Evolutionary conservation across 1,284 basidiomycete species (phyloP), one percentile per base, ranked within the genome.

Genomic region (Neonothopanus nambi): DNA sequence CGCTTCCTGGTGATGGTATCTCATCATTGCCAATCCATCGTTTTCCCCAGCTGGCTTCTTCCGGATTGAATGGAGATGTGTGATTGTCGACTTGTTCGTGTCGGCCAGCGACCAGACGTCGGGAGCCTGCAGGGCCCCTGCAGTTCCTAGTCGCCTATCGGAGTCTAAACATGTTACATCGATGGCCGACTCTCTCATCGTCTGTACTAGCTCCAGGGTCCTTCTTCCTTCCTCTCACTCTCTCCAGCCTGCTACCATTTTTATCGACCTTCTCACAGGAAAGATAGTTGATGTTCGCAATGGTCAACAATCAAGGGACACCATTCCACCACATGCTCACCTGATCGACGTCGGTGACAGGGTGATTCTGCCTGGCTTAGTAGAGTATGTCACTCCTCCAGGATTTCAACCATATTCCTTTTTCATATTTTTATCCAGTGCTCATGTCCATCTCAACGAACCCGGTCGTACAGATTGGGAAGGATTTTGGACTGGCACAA

Each of bases 381-480:
- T 95, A 47, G 91, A 91, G 91, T 93, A 86, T 78, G n/a, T 24
- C 42, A 17, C 28, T 48, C 15, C 35, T 35, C 9, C 4, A 33
- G 9, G 3, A n/a, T 35, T 48, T 20, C 35, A 23, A 21, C n/a
- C 23, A 7, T 49, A n/a, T 15, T 18, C 21, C 21, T 46, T 28
- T 23, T 21, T n/a, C 33, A 20, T 2, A 21, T 21, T 47, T 7
- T 30, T 33, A 26, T 40, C 33, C 63, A 95, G 92, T 70, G 80
- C 89, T 9, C 94, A 97, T 66, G 94, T 96, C 20, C 94, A 97
- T 71, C 79, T 95, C 54, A 95, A 96, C 70, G 92, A 96, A 64
- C 94, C 95, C 4, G 95, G 94, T 8, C 80, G 92, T 13, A 92
- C 91, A 2, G 85, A 88, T 56, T 97, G 95, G 95, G 95, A 98